Conservation (phyloP, 805 yeast species). For the Wickerhamomyces queroliae region DNA sequence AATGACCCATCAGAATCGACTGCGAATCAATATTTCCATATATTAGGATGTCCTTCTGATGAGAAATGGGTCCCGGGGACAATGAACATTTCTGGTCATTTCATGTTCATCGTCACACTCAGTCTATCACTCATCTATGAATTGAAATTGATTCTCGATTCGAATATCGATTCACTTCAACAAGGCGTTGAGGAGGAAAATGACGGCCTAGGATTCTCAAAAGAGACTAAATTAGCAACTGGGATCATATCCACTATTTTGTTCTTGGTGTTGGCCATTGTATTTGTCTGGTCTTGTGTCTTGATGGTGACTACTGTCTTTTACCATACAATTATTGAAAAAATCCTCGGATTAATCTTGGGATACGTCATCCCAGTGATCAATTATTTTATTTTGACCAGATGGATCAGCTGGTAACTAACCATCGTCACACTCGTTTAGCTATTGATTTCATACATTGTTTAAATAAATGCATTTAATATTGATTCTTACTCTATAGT, state of each 20-base stretch:
- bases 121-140: conserved; percentile 1
- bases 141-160: background rate
- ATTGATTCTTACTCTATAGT: too few species aligned
- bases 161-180: background rate
- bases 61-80: background rate
- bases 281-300: conserved; percentile 44
- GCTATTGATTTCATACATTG: background rate
- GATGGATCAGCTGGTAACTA: too few species aligned
- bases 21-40: conserved; percentile 2
- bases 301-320: conserved; percentile 74
- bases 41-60: conserved; percentile 2
- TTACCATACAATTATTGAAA: conserved; percentile 77
- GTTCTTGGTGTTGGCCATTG: background rate
- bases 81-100: conserved; percentile 4
- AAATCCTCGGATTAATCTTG: conserved; percentile 60
- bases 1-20: conserved; percentile 2
- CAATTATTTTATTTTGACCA: conserved; percentile 28
- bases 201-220: background rate
- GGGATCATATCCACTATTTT: background rate
- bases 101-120: background rate
- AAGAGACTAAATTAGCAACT: background rate
- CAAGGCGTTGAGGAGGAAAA: background rate
- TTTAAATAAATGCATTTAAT: too few species aligned
- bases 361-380: conserved; percentile 45
- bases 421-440: background rate